A percentile compares a stretch with the other conserved stretches of the same genome.
These are phyloP conservation scores for Cucurbitaria berberidis DNA, from an alignment of 2,329 filamentous ascomycete genomes.

Conservation along the genomic window DNA sequence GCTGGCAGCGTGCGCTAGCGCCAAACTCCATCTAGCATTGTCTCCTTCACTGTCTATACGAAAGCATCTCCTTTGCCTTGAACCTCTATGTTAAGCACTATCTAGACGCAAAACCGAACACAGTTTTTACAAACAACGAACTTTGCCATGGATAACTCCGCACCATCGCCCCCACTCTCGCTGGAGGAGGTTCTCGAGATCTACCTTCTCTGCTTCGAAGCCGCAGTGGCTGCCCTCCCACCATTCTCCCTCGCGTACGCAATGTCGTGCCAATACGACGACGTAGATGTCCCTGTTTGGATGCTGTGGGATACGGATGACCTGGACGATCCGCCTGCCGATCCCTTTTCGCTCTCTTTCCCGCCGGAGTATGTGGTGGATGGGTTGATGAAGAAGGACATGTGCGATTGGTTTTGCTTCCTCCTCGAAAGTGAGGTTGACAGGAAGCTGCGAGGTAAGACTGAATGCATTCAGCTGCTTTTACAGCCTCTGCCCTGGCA, in stretches of 20 bases:
- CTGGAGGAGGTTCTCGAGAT: constrained; percentile 9
- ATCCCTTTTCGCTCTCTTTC: neutral
- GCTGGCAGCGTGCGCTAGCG: neutral
- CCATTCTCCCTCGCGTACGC: constrained; percentile 5
- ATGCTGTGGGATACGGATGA: constrained; percentile 1
- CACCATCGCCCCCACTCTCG: neutral
- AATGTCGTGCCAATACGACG: neutral
- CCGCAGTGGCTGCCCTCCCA: constrained; percentile 3
- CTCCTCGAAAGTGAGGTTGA: constrained; percentile 4
- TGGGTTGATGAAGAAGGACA: neutral
- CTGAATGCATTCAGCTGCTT: neutral
- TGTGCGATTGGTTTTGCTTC: constrained; percentile 6
- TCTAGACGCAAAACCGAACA: neutral
- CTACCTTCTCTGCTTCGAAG: constrained; percentile 12
- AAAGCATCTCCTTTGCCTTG: neutral
- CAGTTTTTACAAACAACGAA: neutral
- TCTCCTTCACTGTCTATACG: neutral
- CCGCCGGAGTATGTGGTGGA: constrained; percentile 1
- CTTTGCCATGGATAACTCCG: neutral
- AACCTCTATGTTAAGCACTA: neutral
- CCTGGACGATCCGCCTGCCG: neutral
- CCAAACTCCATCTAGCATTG: neutral
- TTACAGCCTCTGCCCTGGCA: neutral
- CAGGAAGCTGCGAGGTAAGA: neutral
- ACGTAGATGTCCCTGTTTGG: neutral